Conservation (phyloP, 2,329 filamentous ascomycete genomes). For the Pyricularia sp. region DNA sequence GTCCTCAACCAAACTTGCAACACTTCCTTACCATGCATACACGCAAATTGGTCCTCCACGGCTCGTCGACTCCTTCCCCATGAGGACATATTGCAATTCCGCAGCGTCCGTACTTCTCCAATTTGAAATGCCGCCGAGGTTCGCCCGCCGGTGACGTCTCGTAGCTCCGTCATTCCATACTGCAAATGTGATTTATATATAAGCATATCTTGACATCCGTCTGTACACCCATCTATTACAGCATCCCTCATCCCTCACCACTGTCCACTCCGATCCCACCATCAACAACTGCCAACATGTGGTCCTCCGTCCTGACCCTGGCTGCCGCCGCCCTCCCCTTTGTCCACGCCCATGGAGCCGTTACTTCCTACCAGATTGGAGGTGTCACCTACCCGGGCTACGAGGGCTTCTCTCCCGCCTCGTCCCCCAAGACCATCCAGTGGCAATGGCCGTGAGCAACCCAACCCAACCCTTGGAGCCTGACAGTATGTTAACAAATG, state of each 20-base stretch:
- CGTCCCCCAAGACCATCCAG: constrained; percentile 42
- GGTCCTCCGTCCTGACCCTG: constrained; percentile 7
- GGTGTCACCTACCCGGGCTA: constrained; percentile 22
- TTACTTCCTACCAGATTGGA: constrained; percentile 19
- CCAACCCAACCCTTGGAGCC: too few relatives aligned
- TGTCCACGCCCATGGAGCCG: constrained; percentile 23
- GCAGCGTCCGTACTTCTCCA: too few relatives aligned
- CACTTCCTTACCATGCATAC: neutral
- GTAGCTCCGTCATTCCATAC: too few relatives aligned
- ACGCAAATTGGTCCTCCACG: neutral
- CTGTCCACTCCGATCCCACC: too few relatives aligned
- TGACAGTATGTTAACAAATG: too few relatives aligned
- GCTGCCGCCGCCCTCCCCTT: constrained; percentile 11
- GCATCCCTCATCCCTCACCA: too few relatives aligned
- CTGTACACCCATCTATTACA: neutral
- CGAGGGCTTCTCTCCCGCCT: constrained; percentile 38
- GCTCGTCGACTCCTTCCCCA: neutral
- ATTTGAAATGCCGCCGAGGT: too few relatives aligned
- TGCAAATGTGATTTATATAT: neutral
- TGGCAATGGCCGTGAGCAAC: constrained; percentile 34
- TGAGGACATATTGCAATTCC: neutral
- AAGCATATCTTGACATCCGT: neutral
- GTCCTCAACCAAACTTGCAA: neutral
- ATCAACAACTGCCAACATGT: constrained; percentile 9
- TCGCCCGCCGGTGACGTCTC: too few relatives aligned